Evolutionary conservation across 2,329 filamentous ascomycete species (phyloP), one percentile per base, ranked within the genome.

Genomic region (Dothideomycetidae sp.): DNA sequence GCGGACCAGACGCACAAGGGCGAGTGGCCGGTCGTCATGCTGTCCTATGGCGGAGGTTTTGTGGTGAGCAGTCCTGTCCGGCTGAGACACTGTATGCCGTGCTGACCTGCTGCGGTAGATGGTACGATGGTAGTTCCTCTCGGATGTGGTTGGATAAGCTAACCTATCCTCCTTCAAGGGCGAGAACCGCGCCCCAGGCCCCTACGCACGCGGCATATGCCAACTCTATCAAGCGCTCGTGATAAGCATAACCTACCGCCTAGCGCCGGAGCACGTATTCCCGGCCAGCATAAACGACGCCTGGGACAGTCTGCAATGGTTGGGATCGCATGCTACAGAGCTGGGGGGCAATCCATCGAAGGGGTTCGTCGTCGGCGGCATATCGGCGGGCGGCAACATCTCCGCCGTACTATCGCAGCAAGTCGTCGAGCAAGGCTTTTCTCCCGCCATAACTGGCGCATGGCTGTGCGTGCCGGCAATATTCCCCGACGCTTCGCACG

Each of bases 341-440:
- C 47, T 61, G 4, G 55, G 50, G 13, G 58, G 55, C n/a, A 54
- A 66, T 40, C 54, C 60, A 1, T 48, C 50, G n/a, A 51, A 52
- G 15, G 65, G 63, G 1, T 68, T 68, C 42, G 43, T 69, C 17
- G 36, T 67, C 10, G 63, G 63, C 13, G 65, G 66, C 2, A 56
- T 56, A 1, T 64, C 59, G 1, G 60, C 65, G 3, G 62, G 61
- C 11, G 61, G 52, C 10, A 61, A 58, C 31, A 53, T 63, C 28
- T 42, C 53, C 7, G 48, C 57, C 2, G 52, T 61, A 3, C 42
- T 62, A 2, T 46, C 55, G 2, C 62, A 63, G 43, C 45, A 59
- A 1, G 56, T 59, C 2, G 50, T 60, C 2, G 57, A 66, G 30
- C 53, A 62, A 19, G 48, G 51, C 13, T 44, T 63, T 2, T 53